These are phyloP conservation scores for Acanthamoeba triangularis DNA, from an alignment of 208 protist species.

Conservation along the genomic window DNA sequence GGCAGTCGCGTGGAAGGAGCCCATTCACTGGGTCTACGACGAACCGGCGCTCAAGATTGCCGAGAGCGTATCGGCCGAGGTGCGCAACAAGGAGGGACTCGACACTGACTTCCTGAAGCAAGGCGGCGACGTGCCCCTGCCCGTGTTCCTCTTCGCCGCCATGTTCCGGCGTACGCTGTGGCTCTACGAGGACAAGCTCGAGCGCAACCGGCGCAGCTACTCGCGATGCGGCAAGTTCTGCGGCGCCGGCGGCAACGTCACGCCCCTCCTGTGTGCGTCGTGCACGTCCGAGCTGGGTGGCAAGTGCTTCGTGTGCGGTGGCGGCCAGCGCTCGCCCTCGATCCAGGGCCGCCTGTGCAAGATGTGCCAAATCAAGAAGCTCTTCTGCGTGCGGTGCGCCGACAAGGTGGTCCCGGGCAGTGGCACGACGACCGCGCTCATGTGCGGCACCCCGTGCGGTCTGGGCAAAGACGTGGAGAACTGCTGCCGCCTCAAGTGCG, in stretches of 20 bases:
- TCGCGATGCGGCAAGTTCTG: constrained; percentile 33
- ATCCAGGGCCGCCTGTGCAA: constrained; percentile 9
- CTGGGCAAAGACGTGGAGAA: neutral
- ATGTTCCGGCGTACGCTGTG: constrained; percentile 1
- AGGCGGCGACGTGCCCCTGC: constrained; percentile 10
- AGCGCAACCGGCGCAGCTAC: constrained; percentile 32
- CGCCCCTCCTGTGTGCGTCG: neutral
- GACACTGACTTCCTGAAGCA: constrained; percentile 3
- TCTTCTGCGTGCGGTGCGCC: neutral
- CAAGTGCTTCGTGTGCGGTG: constrained; percentile 11
- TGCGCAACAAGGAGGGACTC: constrained; percentile 26
- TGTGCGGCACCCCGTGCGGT: neutral
- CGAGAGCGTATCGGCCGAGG: neutral
- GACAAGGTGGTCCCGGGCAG: neutral
- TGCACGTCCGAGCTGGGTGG: constrained; percentile 1
- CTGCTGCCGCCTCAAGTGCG: neutral
- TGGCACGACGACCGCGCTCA: neutral
- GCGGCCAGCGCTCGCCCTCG: neutral
- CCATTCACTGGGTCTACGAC: neutral
- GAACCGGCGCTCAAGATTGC: neutral
- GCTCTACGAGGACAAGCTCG: constrained; percentile 25
- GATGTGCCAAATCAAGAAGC: constrained; percentile 11
- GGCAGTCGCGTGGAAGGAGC: constrained; percentile 26
- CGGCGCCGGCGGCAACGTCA: neutral
- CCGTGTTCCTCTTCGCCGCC: constrained; percentile 22